Base-by-base conservation (phyloP, 2,329 filamentous ascomycete species). In the Epichloe aotearoae region DNA sequence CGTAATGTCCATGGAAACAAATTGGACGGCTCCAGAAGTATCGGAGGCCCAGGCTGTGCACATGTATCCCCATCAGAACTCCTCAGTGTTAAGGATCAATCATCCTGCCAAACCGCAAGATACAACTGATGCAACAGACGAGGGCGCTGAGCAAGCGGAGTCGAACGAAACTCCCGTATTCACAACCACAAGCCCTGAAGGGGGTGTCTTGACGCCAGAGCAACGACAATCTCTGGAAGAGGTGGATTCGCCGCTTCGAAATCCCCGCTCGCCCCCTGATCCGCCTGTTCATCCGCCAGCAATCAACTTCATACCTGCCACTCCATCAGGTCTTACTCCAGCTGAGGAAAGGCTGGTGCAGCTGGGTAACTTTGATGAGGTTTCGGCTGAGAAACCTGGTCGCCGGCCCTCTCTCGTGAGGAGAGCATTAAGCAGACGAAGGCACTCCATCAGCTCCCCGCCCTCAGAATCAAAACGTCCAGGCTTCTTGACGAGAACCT, bases 51-150 rank as follows among this genome's bases (percentile, higher is more conserved):
- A 76, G 60, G 78, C 77, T 39, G 73, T 84, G 50, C 79, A 73
- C 53, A 79, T 84, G 57, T 82, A 76, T 56, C 73, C 76, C 19
- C 80, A 84, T 55, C 79, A 83, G 57, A 83, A 83, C 56, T 80
- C 74, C 46, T 84, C 80, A 4, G 66, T 84, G 11, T 62, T 82
- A 41, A 72, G 83, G 64, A 75, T 83, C 33, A 68, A 81, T 55
- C 75, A 81, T 59, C 73, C 73, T 10, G 69, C 67, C 41, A 75
- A 70, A 59, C 73, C 71, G 23, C 74, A 73, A 0, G 73, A 75
- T 51, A 66, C 64, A 44, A 69, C 71, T 19, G 69, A 71, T 43
- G 57, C 62, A 3, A 57, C 59, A 17, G 59, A 58, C 34, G 58
- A 53, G 46, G 59, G 57, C n/a, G 49, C 55, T 8, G 55, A 59